Conservation (phyloP, 768 basidiomycete genomes). For the Auriscalpium orientale region DNA sequence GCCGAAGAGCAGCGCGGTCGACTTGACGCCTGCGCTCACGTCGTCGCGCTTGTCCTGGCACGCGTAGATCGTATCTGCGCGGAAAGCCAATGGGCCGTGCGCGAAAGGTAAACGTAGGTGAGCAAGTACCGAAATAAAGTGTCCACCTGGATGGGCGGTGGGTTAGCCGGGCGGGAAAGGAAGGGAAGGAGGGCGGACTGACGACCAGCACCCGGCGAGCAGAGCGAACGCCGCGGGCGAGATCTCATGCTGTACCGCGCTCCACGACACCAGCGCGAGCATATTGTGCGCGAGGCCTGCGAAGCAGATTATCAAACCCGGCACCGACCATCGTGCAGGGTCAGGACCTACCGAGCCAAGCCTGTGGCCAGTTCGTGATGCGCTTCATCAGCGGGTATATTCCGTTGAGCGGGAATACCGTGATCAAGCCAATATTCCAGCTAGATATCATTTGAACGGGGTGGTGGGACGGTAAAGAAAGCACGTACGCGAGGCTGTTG, state of each 20-base stretch:
- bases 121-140: constrained; percentile 9
- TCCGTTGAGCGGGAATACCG: constrained; percentile 15
- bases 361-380: constrained; percentile 23
- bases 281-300: constrained; percentile 15
- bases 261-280: neutral
- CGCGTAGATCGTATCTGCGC: constrained; percentile 56
- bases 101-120: too few species aligned
- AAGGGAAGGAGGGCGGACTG: too few species aligned
- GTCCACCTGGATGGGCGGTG: constrained; percentile 2
- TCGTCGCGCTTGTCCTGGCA: constrained; percentile 57
- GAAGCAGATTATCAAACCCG: neutral
- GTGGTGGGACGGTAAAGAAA: neutral
- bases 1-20: constrained; percentile 56
- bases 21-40: constrained; percentile 48
- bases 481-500: constrained; percentile 10
- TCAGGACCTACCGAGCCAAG: constrained; percentile 20
- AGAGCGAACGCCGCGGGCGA: neutral
- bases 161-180: too few species aligned
- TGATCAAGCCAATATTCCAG: constrained; percentile 13
- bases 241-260: neutral
- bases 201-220: too few species aligned
- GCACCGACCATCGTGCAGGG: neutral
- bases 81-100: constrained; percentile 28
- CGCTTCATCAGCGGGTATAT: constrained; percentile 25
- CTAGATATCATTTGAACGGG: constrained; percentile 3